phyloP scores from a whole-genome alignment of 2,329 filamentous ascomycete species.

The Bipolaris gigantea region DNA sequence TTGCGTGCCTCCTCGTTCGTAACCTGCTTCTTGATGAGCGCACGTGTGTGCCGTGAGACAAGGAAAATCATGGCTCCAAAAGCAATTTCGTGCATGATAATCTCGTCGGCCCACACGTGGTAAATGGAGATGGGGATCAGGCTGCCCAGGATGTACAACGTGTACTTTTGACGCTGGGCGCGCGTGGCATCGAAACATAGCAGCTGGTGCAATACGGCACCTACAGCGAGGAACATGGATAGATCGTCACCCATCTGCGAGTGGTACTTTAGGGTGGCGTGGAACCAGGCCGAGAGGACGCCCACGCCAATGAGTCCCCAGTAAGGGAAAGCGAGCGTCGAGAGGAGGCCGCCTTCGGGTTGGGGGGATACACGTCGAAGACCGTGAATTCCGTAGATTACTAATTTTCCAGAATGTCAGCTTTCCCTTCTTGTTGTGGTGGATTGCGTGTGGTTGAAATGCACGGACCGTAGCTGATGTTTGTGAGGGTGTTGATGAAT shows the following conservation, averaged over 20 bases:
- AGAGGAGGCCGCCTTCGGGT: conserved; percentile 36
- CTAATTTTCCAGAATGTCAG: conserved; percentile 15
- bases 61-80: conserved; percentile 49
- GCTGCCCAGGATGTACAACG: conserved; percentile 31
- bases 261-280: conserved; percentile 51
- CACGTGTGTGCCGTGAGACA: conserved; percentile 37
- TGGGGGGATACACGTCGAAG: conserved; percentile 30
- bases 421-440: neutral
- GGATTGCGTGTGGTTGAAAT: neutral
- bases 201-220: conserved; percentile 56
- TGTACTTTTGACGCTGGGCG: conserved; percentile 27
- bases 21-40: conserved; percentile 33
- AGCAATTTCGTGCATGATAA: conserved; percentile 42
- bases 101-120: conserved; percentile 45
- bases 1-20: conserved; percentile 26
- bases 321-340: conserved; percentile 45
- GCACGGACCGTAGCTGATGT: conserved; percentile 52
- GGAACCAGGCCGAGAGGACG: conserved; percentile 48
- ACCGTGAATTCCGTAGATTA: conserved; percentile 42
- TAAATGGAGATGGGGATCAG: conserved; percentile 42
- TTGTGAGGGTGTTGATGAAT: conserved; percentile 58
- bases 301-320: conserved; percentile 50
- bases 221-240: conserved; percentile 60
- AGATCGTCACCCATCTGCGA: conserved; percentile 59
- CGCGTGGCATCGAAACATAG: conserved; percentile 46